Evolutionary conservation across 371 early-diverging fungal genomes (phyloP).

Genomic region (Polyrhizophydium stewartii): DNA sequence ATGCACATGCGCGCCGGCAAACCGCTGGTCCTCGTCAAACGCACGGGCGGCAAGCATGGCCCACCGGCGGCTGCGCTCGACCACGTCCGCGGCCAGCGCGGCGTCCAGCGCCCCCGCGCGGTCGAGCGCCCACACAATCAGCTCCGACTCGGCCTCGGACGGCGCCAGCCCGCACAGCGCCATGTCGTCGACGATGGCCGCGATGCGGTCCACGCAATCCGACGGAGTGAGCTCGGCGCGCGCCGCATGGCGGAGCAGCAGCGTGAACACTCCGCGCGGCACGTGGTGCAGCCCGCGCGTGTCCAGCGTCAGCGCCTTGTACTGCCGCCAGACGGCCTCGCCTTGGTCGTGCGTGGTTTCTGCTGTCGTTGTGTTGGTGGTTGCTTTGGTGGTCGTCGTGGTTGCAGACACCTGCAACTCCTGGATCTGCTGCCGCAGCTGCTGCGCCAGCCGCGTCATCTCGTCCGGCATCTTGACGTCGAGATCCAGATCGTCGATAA

Average conservation of each 20-base stretch:
- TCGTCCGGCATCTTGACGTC: too few relatives aligned
- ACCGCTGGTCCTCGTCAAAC: too few relatives aligned
- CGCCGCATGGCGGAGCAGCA: background rate
- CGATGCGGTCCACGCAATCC: background rate
- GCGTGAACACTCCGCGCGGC: background rate
- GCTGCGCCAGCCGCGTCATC: too few relatives aligned
- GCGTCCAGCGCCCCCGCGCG: background rate
- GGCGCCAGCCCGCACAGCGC: background rate
- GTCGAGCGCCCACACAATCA: background rate
- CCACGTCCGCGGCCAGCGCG: background rate
- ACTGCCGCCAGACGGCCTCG: too few relatives aligned
- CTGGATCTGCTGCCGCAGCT: background rate
- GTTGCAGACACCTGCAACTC: background rate
- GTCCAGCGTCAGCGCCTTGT: conserved; percentile 3
- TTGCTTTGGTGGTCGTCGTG: too few relatives aligned
- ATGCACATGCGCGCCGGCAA: too few relatives aligned
- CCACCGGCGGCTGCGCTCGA: background rate
- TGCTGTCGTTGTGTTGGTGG: too few relatives aligned
- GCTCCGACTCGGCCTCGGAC: background rate
- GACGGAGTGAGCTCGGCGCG: background rate
- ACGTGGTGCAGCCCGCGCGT: background rate
- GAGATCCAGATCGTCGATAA: too few relatives aligned
- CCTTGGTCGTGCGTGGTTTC: too few relatives aligned
- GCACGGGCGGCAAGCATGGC: too few relatives aligned
- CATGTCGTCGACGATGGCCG: background rate